Evolutionary conservation across 768 basidiomycete genomes (phyloP), one percentile per base, ranked within the genome.

Genomic region (Rhodotorula taiwanensis): DNA sequence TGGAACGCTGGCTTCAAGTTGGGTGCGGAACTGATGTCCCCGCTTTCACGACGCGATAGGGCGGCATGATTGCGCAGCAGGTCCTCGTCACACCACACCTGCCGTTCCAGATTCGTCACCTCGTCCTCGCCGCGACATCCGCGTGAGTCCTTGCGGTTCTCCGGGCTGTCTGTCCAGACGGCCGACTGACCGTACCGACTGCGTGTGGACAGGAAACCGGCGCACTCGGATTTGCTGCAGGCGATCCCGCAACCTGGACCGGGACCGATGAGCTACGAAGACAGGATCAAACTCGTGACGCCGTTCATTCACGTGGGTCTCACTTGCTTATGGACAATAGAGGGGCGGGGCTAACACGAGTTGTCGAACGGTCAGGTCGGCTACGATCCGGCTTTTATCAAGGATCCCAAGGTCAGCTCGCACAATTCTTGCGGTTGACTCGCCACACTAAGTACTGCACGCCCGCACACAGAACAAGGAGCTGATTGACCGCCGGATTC

Each of bases 51-150:
- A 7, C 20, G 7, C 20, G 13, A 9, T 36, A 47, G 55, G 59
- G 55, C 39, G 66, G 54, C 20, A 67, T 67, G 66, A 67, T 67
- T 39, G 66, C 52, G 0, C 58, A 59, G 27, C 25, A 27, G 0
- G 41, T 67, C 7, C 58, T 67, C 34, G 54, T 60, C 30, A 8
- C 41, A n/a, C 31, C 47, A 1, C 2, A 8, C 2, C 42, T 63
- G 6, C 61, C 66, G 6, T 67, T 67, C 66, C 56, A 52, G 30
- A 31, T 67, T 20, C 53, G 58, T 2, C 66, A 67, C n/a, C 54
- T 27, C 13, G 27, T 67, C 44, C 55, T 67, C 13, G 58, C 54
- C 2, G 66, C 66, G 1, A 67, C 66, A 1, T 67, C 66, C 0
- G 66, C 66, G 64, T 66, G 11, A 9, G 58, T 56, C 11, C 18